These are phyloP conservation scores for Coemansia sp. DNA, from an alignment of 192 early-diverging fungal species.

Conservation along the genomic window DNA sequence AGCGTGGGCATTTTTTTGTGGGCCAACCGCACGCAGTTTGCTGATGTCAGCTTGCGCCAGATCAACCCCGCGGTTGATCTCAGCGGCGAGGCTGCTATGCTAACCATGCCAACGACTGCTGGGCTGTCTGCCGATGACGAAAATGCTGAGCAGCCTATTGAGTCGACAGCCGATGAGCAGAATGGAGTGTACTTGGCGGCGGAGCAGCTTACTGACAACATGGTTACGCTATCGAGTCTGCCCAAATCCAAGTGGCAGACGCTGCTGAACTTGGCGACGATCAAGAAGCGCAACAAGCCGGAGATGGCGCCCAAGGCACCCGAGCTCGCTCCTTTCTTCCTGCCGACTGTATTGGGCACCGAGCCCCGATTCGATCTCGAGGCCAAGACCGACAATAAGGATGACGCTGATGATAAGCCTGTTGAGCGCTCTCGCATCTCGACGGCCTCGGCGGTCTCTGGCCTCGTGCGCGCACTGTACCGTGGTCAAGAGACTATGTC, in stretches of 20 bases:
- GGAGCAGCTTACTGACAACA: slow-evolving; percentile 73
- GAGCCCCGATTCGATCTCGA: slow-evolving; percentile 66
- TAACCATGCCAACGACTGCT: slow-evolving; percentile 66
- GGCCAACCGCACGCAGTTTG: slow-evolving; percentile 85
- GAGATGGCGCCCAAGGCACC: slow-evolving; percentile 85
- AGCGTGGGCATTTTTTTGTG: slow-evolving; percentile 92
- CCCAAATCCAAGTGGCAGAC: slow-evolving; percentile 92
- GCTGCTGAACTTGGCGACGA: slow-evolving; percentile 83
- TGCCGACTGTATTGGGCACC: slow-evolving; percentile 77
- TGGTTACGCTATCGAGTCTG: slow-evolving; percentile 83
- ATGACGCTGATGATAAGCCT: slow-evolving; percentile 49
- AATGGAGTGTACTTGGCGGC: slow-evolving; percentile 38
- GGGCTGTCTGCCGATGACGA: slow-evolving; percentile 59
- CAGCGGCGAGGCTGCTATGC: slow-evolving; percentile 11
- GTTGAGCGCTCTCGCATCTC: slow-evolving; percentile 51
- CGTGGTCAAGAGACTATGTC: slow-evolving; percentile 21
- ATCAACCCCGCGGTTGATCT: slow-evolving; percentile 45
- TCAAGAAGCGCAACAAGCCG: slow-evolving; percentile 94
- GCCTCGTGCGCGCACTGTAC: slow-evolving; percentile 58
- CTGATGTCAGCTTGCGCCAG: slow-evolving; percentile 68
- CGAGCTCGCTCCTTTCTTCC: slow-evolving; percentile 93
- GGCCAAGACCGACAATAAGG: slow-evolving; percentile 39
- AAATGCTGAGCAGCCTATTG: slow-evolving; percentile 22
- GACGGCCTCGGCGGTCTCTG: slow-evolving; percentile 65
- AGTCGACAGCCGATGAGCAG: slow-evolving; percentile 6